Evolutionary conservation across 345 rosid genomes (phyloP).

Genomic region (Gossypioides kirkii): DNA sequence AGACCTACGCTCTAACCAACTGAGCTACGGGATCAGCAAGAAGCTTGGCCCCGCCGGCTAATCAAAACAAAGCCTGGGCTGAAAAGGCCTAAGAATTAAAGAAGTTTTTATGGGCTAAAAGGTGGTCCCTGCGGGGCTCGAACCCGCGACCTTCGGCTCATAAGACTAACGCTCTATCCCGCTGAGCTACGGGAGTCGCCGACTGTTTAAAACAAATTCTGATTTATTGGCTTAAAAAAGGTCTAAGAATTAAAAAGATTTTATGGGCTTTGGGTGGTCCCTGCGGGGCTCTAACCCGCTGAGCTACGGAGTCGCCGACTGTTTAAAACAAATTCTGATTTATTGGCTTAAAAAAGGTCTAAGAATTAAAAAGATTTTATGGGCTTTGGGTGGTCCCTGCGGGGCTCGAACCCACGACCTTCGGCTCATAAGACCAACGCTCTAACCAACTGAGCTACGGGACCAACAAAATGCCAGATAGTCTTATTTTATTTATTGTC

Average conservation of each 20-base stretch:
- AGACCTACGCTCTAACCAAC: conserved; percentile 99
- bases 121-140: conserved; percentile 96
- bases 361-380: fast-evolving
- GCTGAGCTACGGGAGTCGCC: conserved; percentile 99
- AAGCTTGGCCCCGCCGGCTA: fast-evolving
- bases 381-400: conserved; percentile 95
- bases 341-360: too few relatives aligned
- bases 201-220: too few relatives aligned
- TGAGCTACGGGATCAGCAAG: conserved; percentile 82
- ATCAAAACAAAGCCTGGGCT: too few relatives aligned
- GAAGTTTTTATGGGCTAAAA: too few relatives aligned
- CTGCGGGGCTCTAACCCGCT: conserved; percentile 97
- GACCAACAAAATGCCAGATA: neutral
- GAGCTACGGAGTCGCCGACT: conserved; percentile 99
- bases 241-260: fast-evolving
- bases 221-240: too few relatives aligned
- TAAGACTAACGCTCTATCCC: conserved; percentile 99
- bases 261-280: too few relatives aligned
- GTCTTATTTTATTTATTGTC: too few relatives aligned
- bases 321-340: too few relatives aligned
- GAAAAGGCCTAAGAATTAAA: too few relatives aligned
- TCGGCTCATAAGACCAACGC: conserved; percentile 99
- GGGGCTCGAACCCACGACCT: conserved; percentile 95
- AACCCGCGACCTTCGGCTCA: conserved; percentile 98
- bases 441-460: conserved; percentile 99